Conservation (phyloP, 345 rosid species). For the Trapa incisa region DNA sequence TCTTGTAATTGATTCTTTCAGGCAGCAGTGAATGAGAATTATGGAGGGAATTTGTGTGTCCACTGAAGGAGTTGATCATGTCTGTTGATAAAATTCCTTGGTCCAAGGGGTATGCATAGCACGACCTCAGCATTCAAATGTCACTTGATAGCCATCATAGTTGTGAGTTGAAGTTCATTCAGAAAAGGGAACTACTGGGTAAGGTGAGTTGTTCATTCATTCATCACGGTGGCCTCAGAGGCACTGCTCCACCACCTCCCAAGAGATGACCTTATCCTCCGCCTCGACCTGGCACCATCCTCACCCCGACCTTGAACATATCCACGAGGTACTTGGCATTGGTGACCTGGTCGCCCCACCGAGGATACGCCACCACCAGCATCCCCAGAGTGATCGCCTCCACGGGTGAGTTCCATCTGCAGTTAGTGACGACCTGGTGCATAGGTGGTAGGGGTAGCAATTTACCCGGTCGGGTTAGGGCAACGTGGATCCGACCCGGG, state of each 20-base stretch:
- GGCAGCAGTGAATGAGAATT: slow-evolving; percentile 52
- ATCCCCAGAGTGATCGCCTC: slow-evolving; percentile 58
- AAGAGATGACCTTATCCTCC: slow-evolving; percentile 33
- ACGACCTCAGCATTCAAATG: not conserved
- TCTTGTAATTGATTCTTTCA: slow-evolving; percentile 11
- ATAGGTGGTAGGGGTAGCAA: slow-evolving; percentile 40
- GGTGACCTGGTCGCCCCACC: slow-evolving; percentile 84
- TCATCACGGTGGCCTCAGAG: slow-evolving; percentile 31
- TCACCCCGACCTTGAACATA: slow-evolving; percentile 48
- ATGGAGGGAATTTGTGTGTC: slow-evolving; percentile 55
- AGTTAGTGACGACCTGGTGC: slow-evolving; percentile 58
- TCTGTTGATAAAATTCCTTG: not conserved
- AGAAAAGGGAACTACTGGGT: no score
- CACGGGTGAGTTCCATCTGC: slow-evolving; percentile 88
- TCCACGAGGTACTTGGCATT: slow-evolving; percentile 57
- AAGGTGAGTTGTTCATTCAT: not conserved
- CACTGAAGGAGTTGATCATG: not conserved
- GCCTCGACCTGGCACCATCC: slow-evolving; percentile 58
- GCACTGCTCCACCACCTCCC: slow-evolving; percentile 61
- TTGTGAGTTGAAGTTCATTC: not conserved
- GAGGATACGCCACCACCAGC: slow-evolving; percentile 61
- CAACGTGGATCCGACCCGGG: no score
- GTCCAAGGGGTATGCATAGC: not conserved
- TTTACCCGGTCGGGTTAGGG: no score
- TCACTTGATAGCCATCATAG: not conserved